These are phyloP conservation scores for Diplocarpon mali DNA, from an alignment of 2,329 filamentous ascomycete species.

Conservation along the genomic window DNA sequence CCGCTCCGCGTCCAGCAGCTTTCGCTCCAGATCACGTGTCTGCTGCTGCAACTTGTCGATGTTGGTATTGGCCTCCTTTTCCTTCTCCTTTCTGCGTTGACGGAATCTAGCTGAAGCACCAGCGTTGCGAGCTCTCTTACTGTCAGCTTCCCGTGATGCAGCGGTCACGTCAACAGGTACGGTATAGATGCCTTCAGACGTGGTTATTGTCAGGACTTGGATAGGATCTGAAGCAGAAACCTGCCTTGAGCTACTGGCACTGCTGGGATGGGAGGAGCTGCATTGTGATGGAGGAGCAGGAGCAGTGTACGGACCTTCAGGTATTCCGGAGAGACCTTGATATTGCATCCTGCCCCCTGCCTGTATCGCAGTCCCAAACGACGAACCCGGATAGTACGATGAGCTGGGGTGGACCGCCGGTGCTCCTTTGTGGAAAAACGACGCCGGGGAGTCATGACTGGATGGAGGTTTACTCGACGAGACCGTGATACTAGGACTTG, in stretches of 20 bases:
- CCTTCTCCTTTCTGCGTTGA: conserved; percentile 70
- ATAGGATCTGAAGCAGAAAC: conserved; percentile 25
- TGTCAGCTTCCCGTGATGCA: conserved; percentile 71
- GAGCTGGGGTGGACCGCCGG: conserved; percentile 14
- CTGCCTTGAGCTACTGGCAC: conserved; percentile 24
- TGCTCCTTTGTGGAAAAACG: conserved; percentile 20
- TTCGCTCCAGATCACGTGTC: conserved; percentile 50
- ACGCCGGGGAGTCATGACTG: conserved; percentile 30
- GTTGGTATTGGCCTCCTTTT: conserved; percentile 58
- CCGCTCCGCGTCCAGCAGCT: conserved; percentile 41
- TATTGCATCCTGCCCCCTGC: conserved; percentile 25
- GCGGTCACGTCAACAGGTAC: conserved; percentile 72
- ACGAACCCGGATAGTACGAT: conserved; percentile 25
- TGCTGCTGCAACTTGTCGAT: conserved; percentile 63
- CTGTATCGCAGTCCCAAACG: conserved; percentile 20
- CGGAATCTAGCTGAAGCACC: conserved; percentile 77
- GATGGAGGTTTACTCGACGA: conserved; percentile 34
- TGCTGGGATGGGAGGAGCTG: conserved; percentile 23
- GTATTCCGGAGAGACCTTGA: conserved; percentile 20
- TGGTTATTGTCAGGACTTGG: conserved; percentile 28
- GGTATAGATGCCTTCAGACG: conserved; percentile 43
- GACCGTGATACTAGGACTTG: conserved; percentile 37
- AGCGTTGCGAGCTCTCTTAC: conserved; percentile 77
- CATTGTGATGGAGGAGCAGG: conserved; percentile 21
- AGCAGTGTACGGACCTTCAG: conserved; percentile 28